A percentile compares a stretch with the other conserved stretches of the same genome.
phyloP scores from a whole-genome alignment of 345 rosid species.

The Linum trigynum region DNA sequence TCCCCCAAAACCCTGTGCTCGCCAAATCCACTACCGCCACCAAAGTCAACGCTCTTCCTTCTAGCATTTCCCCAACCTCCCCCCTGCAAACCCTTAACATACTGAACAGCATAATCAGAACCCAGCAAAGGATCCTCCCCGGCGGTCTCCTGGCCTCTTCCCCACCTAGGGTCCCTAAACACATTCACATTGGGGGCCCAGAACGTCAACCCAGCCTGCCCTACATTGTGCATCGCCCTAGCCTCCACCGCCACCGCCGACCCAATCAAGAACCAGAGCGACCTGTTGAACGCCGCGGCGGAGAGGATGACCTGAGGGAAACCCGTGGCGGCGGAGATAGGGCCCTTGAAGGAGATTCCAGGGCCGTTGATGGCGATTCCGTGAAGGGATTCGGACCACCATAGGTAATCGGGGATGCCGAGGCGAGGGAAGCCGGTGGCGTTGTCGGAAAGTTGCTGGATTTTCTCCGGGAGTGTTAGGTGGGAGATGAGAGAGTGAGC shows the following conservation, averaged over 20 bases:
- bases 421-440: conserved; percentile 65
- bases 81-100: conserved; percentile 69
- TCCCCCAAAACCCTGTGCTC: conserved; percentile 24
- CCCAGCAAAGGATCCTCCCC: conserved; percentile 86
- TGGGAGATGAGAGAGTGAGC: conserved; percentile 61
- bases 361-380: conserved; percentile 87
- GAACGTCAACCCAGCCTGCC: conserved; percentile 83
- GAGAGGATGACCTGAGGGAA: conserved; percentile 79
- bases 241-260: conserved; percentile 63
- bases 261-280: conserved; percentile 66
- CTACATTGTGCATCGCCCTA: conserved; percentile 73
- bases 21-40: conserved; percentile 15
- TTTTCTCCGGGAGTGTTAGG: conserved; percentile 68
- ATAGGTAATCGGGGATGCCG: conserved; percentile 72
- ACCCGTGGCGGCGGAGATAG: conserved; percentile 54
- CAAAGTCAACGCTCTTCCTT: not conserved
- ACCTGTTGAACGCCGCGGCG: conserved; percentile 67
- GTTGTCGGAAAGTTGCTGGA: conserved; percentile 53
- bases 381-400: conserved; percentile 97
- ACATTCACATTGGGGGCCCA: conserved; percentile 92
- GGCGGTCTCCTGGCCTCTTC: conserved; percentile 93
- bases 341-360: conserved; percentile 64
- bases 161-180: conserved; percentile 95
- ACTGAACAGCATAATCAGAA: conserved; percentile 63
- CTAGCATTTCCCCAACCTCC: conserved; percentile 18